Percentiles rank a stretch among this genome's conserved stretches.
Conservation (phyloP, 2,329 filamentous ascomycete genomes). For the Chrysoporthe austroafricana region DNA sequence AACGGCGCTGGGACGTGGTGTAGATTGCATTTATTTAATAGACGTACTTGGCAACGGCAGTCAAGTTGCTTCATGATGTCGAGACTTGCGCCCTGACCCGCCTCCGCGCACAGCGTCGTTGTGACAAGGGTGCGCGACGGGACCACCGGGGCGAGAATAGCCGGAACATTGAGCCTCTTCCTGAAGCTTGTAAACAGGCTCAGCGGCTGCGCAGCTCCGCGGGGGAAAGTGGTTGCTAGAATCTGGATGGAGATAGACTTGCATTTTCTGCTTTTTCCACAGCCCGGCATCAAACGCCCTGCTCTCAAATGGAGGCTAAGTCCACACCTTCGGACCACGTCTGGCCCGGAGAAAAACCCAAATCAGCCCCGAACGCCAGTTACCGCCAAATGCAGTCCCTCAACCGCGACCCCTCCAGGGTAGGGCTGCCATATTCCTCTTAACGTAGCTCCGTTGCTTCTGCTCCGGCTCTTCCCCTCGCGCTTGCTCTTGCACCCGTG, state of each 20-base stretch:
- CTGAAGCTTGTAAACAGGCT: background rate
- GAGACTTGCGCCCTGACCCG: no score
- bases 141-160: no score
- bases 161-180: background rate
- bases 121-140: no score
- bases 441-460: background rate
- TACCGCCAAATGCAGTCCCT: constrained; percentile 21
- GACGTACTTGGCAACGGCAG: background rate
- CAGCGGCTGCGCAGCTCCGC: background rate
- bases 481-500: background rate
- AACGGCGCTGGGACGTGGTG: background rate
- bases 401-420: constrained; percentile 19
- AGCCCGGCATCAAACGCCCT: constrained; percentile 17
- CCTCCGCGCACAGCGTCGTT: no score
- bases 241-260: background rate
- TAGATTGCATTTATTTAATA: background rate
- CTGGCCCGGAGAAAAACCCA: constrained; percentile 17
- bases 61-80: background rate
- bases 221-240: background rate
- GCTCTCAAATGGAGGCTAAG: constrained; percentile 11
- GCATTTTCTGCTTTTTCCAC: background rate
- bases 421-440: no score
- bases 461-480: background rate
- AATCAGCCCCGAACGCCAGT: constrained; percentile 18
- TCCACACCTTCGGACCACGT: constrained; percentile 7